Conservation (phyloP, 2,329 filamentous ascomycete species). For the Didymella arachidicola region DNA sequence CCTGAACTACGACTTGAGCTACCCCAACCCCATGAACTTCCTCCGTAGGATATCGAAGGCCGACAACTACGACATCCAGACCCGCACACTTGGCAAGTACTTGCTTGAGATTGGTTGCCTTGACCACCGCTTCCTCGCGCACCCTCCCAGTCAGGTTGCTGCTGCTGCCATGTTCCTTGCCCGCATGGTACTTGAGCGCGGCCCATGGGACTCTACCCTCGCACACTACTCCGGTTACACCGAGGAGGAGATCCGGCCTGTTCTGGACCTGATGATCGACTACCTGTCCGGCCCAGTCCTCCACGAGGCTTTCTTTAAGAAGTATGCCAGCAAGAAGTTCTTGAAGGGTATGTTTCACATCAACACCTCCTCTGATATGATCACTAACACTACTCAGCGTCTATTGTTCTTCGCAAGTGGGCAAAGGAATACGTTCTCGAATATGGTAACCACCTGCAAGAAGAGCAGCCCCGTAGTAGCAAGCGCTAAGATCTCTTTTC, state of each 20-base stretch:
- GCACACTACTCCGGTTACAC: conserved; percentile 91
- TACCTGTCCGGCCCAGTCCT: conserved; percentile 89
- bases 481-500: conserved; percentile 32
- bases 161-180: conserved; percentile 95
- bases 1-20: conserved; percentile 96
- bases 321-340: conserved; percentile 99
- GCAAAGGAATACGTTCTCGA: conserved; percentile 72
- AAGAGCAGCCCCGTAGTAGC: conserved; percentile 39
- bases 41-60: conserved; percentile 98
- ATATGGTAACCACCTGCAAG: conserved; percentile 43
- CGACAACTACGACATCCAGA: conserved; percentile 98
- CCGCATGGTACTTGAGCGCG: conserved; percentile 86
- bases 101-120: conserved; percentile 95
- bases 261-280: conserved; percentile 94
- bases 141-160: conserved; percentile 87
- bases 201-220: conserved; percentile 89
- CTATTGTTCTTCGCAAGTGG: conserved; percentile 90
- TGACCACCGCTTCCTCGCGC: conserved; percentile 91
- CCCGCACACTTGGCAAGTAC: conserved; percentile 96
- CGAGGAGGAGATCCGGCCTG: conserved; percentile 90
- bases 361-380: neutral
- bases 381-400: conserved; percentile 65
- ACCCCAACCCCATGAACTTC: conserved; percentile 99
- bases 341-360: conserved; percentile 77
- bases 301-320: conserved; percentile 99